These are phyloP conservation scores for Agapanthus africanus DNA, from an alignment of 106 monocot genomes.

Conservation along the genomic window DNA sequence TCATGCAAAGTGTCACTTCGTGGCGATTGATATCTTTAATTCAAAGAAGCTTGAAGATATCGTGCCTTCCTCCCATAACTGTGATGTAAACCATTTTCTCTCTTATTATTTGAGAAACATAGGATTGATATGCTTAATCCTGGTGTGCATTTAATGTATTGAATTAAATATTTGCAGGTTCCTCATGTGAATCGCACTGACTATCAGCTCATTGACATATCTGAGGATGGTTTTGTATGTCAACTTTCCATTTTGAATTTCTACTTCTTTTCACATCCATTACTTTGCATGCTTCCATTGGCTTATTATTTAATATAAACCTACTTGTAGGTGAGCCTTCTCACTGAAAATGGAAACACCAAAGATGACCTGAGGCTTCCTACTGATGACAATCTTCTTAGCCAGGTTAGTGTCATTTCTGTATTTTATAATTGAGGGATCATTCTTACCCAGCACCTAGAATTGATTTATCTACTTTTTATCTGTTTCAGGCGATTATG, in stretches of 20 bases:
- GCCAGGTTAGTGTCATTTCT: not conserved
- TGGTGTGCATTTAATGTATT: not conserved
- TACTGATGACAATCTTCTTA: not conserved
- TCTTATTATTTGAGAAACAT: not conserved
- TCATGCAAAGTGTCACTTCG: constrained; percentile 25
- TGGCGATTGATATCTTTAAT: constrained; percentile 22
- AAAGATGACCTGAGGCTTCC: not conserved
- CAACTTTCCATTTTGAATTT: not conserved
- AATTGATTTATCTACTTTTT: too few relatives aligned
- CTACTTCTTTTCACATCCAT: too few relatives aligned
- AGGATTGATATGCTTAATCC: not conserved
- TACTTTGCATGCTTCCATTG: not conserved
- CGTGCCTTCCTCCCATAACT: constrained; percentile 28
- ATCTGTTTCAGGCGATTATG: too few relatives aligned
- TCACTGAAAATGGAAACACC: not conserved
- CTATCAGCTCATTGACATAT: constrained; percentile 40
- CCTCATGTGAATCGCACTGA: constrained; percentile 39
- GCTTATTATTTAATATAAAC: not conserved
- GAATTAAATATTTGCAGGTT: constrained; percentile 12
- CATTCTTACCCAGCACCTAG: too few relatives aligned
- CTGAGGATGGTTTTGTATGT: constrained; percentile 38
- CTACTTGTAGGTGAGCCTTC: not conserved
- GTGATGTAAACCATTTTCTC: constrained; percentile 12
- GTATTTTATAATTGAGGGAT: too few relatives aligned
- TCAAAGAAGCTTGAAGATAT: constrained; percentile 27